Base-by-base conservation (phyloP, 768 basidiomycete species). In the Lyophyllum shimeji region DNA sequence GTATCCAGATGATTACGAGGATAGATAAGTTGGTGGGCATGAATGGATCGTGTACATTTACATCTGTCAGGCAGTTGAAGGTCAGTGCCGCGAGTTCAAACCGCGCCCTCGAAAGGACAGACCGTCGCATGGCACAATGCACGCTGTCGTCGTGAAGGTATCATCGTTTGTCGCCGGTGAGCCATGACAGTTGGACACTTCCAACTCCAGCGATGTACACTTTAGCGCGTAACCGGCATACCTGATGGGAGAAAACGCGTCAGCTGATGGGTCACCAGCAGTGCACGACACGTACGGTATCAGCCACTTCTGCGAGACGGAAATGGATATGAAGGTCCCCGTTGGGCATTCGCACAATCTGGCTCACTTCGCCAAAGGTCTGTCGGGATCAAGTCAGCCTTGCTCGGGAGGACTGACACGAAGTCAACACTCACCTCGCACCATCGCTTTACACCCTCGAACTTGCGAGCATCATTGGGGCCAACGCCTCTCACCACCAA, bases 271-370 rank as follows among this genome's bases (percentile, higher is more conserved):
- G 18, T 15, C 15, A 44, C 33, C 7, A 27, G 43, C 47, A 46
- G 49, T 25, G 20, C 46, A 20, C 33, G 39, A 46, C 49, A 76
- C 85, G 24, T 66, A 90, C 90, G 7, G 87, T 91, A 59, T 91
- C 90, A 20, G 90, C 90, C 9, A 92, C 89, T 55, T 91, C 89
- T 48, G 85, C 78, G 51, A 81, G 83, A 46, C 82, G 79, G 64
- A 90, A 92, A 63, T 86, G 83, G 47, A 92, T 77, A 63, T 89
- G 84, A n/a, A 91, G 71, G 69, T 92, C 89, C 43, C 86, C 87
- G 59, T 89, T 90, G 48, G 85, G 85, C 77, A 87, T 82, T 49
- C 89, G 76, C 34, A 76, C 80, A 65, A 92, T 89, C 59, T 85
- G 83, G 60, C 81, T 84, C 11, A 92, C 70, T 71, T 89, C 88